These are phyloP conservation scores for Ganoderma lingzhi DNA, from an alignment of 1,284 basidiomycete species.

Conservation along the genomic window DNA sequence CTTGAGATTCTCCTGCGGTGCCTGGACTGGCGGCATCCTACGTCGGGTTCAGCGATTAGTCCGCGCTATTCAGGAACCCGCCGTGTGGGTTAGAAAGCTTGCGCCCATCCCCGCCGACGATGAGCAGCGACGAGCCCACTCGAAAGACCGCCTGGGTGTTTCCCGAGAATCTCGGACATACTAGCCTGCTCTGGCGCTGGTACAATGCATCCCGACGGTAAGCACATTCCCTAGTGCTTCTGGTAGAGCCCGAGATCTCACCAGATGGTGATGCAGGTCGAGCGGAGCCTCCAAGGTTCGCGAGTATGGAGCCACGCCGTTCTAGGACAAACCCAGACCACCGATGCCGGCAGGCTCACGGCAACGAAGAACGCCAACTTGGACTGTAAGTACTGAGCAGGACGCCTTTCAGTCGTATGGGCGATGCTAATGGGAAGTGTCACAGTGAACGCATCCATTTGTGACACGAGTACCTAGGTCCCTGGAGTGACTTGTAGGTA, in stretches of 20 bases:
- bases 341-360: slow-evolving; percentile 2
- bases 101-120: neutral
- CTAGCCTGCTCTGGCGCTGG: neutral
- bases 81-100: neutral
- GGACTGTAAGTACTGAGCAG: neutral
- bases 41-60: neutral
- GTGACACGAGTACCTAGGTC: neutral
- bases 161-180: neutral
- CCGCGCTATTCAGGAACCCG: neutral
- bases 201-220: neutral
- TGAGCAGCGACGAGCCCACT: neutral
- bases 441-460: neutral
- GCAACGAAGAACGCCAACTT: neutral
- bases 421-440: neutral
- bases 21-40: neutral
- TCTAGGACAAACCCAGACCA: neutral
- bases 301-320: neutral
- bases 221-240: neutral
- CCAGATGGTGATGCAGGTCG: neutral
- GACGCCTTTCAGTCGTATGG: neutral
- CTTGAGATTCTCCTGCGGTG: neutral
- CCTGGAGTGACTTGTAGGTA: neutral
- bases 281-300: neutral
- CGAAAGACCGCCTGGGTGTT: neutral
- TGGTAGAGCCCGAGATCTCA: neutral